A percentile compares a stretch with the other conserved stretches of the same genome.
phyloP scores from a whole-genome alignment of 306 rosid genomes.

The Astragalus membranaceus region DNA sequence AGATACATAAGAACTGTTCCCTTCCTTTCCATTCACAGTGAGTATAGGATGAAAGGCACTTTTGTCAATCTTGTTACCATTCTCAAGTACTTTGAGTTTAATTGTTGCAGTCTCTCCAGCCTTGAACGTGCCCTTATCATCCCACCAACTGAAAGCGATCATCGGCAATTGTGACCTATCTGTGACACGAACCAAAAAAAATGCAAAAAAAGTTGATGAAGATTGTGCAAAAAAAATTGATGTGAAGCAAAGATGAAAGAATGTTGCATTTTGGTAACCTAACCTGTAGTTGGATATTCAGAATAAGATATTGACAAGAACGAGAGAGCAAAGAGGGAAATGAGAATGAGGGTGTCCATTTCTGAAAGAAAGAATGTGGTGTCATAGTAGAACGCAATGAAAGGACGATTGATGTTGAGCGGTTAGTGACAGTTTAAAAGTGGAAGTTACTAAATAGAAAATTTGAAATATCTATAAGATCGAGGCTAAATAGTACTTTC shows the following conservation, averaged over 20 bases:
- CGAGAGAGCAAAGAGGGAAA: slow-evolving; percentile 31
- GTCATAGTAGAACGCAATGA: no score
- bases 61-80: slow-evolving; percentile 59
- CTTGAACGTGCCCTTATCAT: slow-evolving; percentile 47
- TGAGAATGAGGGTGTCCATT: slow-evolving; percentile 14
- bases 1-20: slow-evolving; percentile 67
- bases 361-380: background rate
- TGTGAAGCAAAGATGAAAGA: background rate
- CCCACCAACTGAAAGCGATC: slow-evolving; percentile 77
- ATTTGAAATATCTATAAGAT: no score
- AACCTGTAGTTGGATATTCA: slow-evolving; percentile 15
- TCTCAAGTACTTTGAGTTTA: slow-evolving; percentile 52
- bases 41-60: slow-evolving; percentile 40
- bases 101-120: slow-evolving; percentile 60
- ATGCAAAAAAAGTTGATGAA: no score
- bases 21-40: slow-evolving; percentile 55
- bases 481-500: no score
- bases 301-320: slow-evolving; percentile 13
- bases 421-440: no score
- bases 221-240: background rate
- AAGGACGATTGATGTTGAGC: no score
- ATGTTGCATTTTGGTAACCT: slow-evolving; percentile 16
- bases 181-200: slow-evolving; percentile 13
- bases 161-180: slow-evolving; percentile 38
- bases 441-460: no score